A percentile compares a stretch with the other conserved stretches of the same genome.
These are phyloP conservation scores for Sporisorium graminicola DNA, from an alignment of 1,284 basidiomycete genomes.

Conservation along the genomic window DNA sequence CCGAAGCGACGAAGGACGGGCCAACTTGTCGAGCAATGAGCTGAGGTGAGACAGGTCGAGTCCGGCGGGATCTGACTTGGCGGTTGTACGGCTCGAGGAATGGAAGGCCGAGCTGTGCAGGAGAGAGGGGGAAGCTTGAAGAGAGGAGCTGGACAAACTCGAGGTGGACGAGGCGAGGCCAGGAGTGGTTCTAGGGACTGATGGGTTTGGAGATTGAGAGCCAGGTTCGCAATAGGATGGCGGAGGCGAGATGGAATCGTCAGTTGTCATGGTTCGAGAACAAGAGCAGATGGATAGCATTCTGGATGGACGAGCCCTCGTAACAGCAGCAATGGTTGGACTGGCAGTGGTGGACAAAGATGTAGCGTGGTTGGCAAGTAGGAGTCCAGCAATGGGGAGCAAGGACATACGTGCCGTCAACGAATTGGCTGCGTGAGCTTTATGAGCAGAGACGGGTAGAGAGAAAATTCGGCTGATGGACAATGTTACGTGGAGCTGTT, in stretches of 20 bases:
- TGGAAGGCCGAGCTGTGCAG: conserved; percentile 19
- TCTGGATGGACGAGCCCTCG: not conserved
- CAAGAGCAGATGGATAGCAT: conserved; percentile 27
- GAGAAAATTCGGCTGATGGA: too few species aligned
- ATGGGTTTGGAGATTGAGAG: not conserved
- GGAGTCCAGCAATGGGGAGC: not conserved
- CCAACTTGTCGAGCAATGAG: conserved; percentile 44
- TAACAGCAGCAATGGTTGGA: conserved; percentile 5
- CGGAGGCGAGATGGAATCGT: conserved; percentile 11
- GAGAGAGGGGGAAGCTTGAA: conserved; percentile 20
- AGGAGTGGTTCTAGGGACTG: conserved; percentile 33
- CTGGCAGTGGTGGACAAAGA: not conserved
- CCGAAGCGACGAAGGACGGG: conserved; percentile 26
- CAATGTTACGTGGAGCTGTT: not conserved
- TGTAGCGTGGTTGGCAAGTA: not conserved
- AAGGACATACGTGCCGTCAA: conserved; percentile 1
- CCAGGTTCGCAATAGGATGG: not conserved
- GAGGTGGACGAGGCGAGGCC: conserved; percentile 25
- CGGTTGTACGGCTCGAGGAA: conserved; percentile 10
- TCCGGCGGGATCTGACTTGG: conserved; percentile 20
- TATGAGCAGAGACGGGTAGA: not conserved
- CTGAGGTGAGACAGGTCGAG: conserved; percentile 48
- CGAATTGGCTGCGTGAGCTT: not conserved
- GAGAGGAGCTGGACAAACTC: conserved; percentile 14
- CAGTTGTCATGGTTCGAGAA: conserved; percentile 24